Evolutionary conservation across 257 asterid genomes (phyloP), one percentile per base, ranked within the genome.

Genomic region (Solanum lignicaule): DNA sequence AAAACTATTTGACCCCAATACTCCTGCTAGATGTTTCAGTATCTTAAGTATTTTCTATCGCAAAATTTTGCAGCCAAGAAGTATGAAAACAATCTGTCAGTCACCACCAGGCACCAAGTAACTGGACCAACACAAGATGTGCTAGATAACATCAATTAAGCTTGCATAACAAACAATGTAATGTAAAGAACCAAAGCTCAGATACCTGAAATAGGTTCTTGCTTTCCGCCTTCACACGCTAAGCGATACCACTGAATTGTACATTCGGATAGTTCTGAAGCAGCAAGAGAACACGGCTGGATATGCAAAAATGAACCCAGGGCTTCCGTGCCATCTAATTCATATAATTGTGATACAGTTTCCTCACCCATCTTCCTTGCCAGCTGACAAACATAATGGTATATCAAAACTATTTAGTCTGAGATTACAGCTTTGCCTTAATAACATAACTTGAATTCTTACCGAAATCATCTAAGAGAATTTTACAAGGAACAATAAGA

Each of bases 151-250:
- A 81, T 32, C 14, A 20, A 78, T 46, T 21, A 36, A 82, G 52
- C 32, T n/a, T 31, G 39, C 18, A 32, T 87, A 23, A 48, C 41
- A 7, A 12, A 38, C 15, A 66, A 43, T 13, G 87, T 36, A 33
- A 87, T 25, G 48, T 58, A 52, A 25, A 82, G 16, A 25, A 43
- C 84, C 31, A 81, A 29, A 29, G 31, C 82, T 38, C 83, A 38
- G 13, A 41, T 92, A 95, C 99, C 98, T 92, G 98, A 93, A 91
- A 97, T 93, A 84, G 93, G 96, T 89, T 97, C 99, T 91, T 86
- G 92, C 87, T 91, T 92, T 83, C 92, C 94, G 38, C 90, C 92
- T 90, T 95, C 98, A 73, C 97, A 89, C 62, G 95, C 86, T 60
- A 93, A 91, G 27, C 98, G 97, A 81, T 87, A 93, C 99, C 99